phyloP scores from a whole-genome alignment of 179 eudicot genomes.

The Vitellaria paradoxa region DNA sequence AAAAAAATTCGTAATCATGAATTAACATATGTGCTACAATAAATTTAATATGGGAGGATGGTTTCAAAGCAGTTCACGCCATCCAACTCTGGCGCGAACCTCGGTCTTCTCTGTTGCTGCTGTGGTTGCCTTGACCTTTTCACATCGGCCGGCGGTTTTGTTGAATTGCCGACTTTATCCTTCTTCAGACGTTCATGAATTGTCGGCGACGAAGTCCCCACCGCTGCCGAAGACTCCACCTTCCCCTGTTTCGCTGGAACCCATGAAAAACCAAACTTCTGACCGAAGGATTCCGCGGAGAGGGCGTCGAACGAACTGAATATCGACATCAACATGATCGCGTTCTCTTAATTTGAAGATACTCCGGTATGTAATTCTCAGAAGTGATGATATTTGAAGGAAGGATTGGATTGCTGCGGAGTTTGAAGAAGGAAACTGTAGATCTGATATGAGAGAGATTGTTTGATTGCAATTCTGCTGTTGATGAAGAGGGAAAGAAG shows the following conservation, averaged over 20 bases:
- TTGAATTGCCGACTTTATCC: neutral
- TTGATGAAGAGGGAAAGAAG: too few relatives aligned
- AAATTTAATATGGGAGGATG: conserved; percentile 36
- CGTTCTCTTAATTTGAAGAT: neutral
- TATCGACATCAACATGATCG: conserved; percentile 36
- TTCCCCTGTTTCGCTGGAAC: neutral
- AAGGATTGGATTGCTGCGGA: too few relatives aligned
- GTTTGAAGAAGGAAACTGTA: too few relatives aligned
- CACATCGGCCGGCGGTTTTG: neutral
- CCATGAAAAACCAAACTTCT: conserved; percentile 18
- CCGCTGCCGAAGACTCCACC: neutral
- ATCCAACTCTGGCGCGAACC: conserved; percentile 58
- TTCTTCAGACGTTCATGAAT: neutral
- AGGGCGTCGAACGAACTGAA: conserved; percentile 52
- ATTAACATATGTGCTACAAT: too few relatives aligned
- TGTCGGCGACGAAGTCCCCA: neutral
- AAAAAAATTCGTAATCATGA: too few relatives aligned
- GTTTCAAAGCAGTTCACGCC: conserved; percentile 62
- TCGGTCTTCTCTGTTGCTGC: conserved; percentile 23
- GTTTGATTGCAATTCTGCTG: too few relatives aligned
- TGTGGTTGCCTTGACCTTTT: neutral
- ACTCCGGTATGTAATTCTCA: too few relatives aligned
- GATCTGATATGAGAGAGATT: too few relatives aligned
- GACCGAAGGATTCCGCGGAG: conserved; percentile 41
- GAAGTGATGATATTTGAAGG: too few relatives aligned